Evolutionary conservation across 305 asterid genomes (phyloP).

Genomic region (Euphrasia arctica): DNA sequence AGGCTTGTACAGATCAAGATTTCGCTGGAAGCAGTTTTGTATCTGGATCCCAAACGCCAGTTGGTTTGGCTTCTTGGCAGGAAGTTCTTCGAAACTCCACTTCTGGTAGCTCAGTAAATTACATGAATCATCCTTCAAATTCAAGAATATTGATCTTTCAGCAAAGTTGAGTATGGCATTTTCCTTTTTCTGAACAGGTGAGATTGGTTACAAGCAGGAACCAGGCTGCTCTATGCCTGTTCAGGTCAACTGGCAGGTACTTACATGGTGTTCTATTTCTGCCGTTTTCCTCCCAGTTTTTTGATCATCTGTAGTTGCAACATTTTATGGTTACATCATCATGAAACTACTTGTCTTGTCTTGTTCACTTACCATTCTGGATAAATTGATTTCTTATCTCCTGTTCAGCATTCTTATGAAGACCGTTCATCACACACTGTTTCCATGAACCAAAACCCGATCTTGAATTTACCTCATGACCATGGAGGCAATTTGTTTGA

Average conservation of each 20-base stretch:
- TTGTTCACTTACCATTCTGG: slow-evolving; percentile 1
- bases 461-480: slow-evolving; percentile 32
- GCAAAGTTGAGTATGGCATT: slow-evolving; percentile 11
- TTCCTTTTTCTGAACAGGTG: slow-evolving; percentile 52
- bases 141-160: slow-evolving; percentile 16
- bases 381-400: slow-evolving; percentile 3
- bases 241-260: slow-evolving; percentile 59
- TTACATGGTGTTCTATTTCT: slow-evolving; percentile 16
- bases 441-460: slow-evolving; percentile 23
- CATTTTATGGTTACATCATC: slow-evolving; percentile 1
- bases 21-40: slow-evolving; percentile 35
- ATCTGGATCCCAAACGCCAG: slow-evolving; percentile 34
- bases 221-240: slow-evolving; percentile 40
- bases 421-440: slow-evolving; percentile 7
- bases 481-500: slow-evolving; percentile 35
- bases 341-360: neutral
- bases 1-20: slow-evolving; percentile 30
- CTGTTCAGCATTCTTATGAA: slow-evolving; percentile 9
- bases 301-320: neutral
- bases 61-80: slow-evolving; percentile 43
- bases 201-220: slow-evolving; percentile 43
- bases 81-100: slow-evolving; percentile 37
- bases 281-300: neutral
- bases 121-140: slow-evolving; percentile 15
- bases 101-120: slow-evolving; percentile 35